These are phyloP conservation scores for Malus hybrid DNA, from an alignment of 331 rosid species.

Conservation along the genomic window DNA sequence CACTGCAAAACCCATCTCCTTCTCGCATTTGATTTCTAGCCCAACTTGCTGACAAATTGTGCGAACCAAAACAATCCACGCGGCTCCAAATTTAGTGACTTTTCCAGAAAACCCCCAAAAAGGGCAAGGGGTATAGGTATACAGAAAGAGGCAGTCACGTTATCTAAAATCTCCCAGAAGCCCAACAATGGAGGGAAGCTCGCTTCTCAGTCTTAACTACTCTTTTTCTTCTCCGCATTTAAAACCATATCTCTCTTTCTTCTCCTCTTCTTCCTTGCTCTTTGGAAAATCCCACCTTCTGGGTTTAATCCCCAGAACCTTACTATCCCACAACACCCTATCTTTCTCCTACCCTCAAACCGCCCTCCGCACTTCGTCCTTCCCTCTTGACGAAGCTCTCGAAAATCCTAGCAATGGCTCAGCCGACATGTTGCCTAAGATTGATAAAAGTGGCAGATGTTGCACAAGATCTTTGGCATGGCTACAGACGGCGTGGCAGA, in stretches of 20 bases:
- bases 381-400: slow-evolving; percentile 25
- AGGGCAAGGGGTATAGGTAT: too few relatives aligned
- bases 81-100: too few relatives aligned
- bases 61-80: too few relatives aligned
- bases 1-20: too few relatives aligned
- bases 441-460: slow-evolving; percentile 71
- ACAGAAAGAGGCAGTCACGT: not conserved
- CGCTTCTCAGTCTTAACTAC: slow-evolving; percentile 16
- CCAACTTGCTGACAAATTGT: too few relatives aligned
- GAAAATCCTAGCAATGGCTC: slow-evolving; percentile 6
- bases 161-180: not conserved
- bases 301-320: not conserved
- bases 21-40: too few relatives aligned
- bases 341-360: slow-evolving; percentile 11
- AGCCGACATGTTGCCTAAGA: slow-evolving; percentile 50
- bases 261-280: slow-evolving; percentile 10
- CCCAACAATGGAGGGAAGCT: slow-evolving; percentile 49
- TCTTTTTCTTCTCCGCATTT: slow-evolving; percentile 16
- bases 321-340: not conserved
- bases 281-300: not conserved
- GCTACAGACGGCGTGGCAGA: slow-evolving; percentile 42
- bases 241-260: slow-evolving; percentile 14
- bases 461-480: slow-evolving; percentile 34
- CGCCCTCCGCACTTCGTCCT: slow-evolving; percentile 37
- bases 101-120: not conserved